Percentiles rank a stretch among this genome's conserved stretches.
These are phyloP conservation scores for Trichoderma afroharzianum DNA, from an alignment of 2,329 filamentous ascomycete genomes.

Conservation along the genomic window DNA sequence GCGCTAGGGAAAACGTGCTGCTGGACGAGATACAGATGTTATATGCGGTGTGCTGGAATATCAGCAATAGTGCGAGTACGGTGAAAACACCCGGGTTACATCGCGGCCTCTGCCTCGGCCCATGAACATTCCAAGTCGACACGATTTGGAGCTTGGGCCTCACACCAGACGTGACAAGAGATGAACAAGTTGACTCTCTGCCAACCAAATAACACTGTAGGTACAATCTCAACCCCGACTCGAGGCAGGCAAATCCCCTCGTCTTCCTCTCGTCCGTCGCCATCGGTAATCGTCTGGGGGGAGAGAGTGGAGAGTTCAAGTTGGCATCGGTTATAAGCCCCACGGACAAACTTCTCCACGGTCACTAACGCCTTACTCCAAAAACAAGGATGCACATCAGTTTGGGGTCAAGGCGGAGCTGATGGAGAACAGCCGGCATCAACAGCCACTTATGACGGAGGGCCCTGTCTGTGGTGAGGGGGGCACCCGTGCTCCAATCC, in stretches of 20 bases:
- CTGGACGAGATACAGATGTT: neutral
- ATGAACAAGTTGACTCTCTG: neutral
- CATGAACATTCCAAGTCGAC: neutral
- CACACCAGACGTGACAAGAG: neutral
- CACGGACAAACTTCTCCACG: neutral
- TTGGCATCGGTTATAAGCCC: constrained; percentile 2
- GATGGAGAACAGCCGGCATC: constrained; percentile 6
- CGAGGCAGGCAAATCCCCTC: neutral
- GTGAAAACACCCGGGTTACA: neutral
- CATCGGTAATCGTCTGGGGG: neutral
- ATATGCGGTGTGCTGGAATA: neutral
- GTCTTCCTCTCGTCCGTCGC: constrained; percentile 2
- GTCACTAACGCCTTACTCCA: neutral
- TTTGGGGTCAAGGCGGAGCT: constrained; percentile 7
- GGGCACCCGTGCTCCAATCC: neutral
- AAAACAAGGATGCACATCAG: constrained; percentile 12
- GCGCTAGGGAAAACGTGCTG: neutral
- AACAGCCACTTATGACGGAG: constrained; percentile 6
- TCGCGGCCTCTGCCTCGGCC: neutral
- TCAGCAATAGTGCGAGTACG: neutral
- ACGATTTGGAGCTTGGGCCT: neutral
- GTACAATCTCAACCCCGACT: neutral
- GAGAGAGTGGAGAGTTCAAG: neutral
- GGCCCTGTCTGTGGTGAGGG: neutral
- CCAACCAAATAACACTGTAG: neutral